phyloP scores from a whole-genome alignment of 2,329 filamentous ascomycete genomes.

The Aspergillus sp. region DNA sequence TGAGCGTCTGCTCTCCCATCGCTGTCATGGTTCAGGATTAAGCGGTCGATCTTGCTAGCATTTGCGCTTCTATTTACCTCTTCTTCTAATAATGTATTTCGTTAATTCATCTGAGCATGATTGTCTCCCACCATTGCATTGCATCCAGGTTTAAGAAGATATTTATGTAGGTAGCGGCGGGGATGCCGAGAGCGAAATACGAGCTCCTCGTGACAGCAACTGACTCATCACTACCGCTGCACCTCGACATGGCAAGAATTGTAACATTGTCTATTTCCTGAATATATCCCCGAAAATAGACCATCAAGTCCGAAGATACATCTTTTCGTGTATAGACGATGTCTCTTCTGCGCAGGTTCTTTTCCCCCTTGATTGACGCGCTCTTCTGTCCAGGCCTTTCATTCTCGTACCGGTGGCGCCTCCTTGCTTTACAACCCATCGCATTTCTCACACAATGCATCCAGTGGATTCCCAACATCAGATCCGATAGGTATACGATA shows the following conservation, averaged over 20 bases:
- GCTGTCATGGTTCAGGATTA: not conserved
- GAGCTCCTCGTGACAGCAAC: too few species aligned
- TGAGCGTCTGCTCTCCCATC: not conserved
- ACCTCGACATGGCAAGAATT: not conserved
- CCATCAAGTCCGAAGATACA: too few species aligned
- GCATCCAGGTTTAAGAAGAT: too few species aligned
- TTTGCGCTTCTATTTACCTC: not conserved
- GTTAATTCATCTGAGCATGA: too few species aligned
- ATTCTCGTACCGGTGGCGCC: slow-evolving; percentile 42
- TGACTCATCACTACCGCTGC: too few species aligned
- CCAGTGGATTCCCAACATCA: slow-evolving; percentile 20
- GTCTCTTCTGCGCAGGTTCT: slow-evolving; percentile 1
- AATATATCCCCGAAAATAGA: too few species aligned
- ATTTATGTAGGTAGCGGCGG: too few species aligned
- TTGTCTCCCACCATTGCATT: too few species aligned
- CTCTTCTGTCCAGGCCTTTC: slow-evolving; percentile 38
- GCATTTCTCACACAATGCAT: slow-evolving; percentile 38
- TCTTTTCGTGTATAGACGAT: not conserved
- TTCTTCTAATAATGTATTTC: not conserved
- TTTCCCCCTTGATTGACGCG: slow-evolving; percentile 23
- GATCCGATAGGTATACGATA: slow-evolving; percentile 3
- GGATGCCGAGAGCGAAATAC: too few species aligned
- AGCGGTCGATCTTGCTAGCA: not conserved
- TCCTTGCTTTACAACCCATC: slow-evolving; percentile 45
- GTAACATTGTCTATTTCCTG: too few species aligned